Conservation (phyloP, 2,329 filamentous ascomycete genomes). For the Fusarium xyrophilum region DNA sequence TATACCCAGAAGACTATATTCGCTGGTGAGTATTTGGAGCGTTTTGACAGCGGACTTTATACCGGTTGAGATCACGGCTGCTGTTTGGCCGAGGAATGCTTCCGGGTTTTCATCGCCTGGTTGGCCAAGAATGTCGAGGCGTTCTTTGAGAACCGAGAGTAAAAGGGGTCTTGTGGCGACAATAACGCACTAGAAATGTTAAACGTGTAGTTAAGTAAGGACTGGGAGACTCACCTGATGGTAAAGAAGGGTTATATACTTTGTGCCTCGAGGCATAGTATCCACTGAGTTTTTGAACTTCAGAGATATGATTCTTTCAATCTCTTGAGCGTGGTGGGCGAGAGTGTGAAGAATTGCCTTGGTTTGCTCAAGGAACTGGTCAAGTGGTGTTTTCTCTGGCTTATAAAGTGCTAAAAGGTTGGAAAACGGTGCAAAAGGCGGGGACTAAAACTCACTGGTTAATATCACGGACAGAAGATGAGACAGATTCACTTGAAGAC, state of each 20-base stretch:
- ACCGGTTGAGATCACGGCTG: constrained; percentile 48
- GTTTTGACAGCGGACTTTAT: constrained; percentile 52
- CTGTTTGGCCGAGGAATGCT: constrained; percentile 45
- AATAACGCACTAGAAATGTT: constrained; percentile 45
- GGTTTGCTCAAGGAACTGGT: constrained; percentile 47
- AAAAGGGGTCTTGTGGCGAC: constrained; percentile 50
- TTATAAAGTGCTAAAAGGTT: constrained; percentile 45
- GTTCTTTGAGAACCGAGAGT: constrained; percentile 49
- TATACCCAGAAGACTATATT: constrained; percentile 48
- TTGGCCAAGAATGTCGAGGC: constrained; percentile 41
- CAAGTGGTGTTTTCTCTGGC: constrained; percentile 45
- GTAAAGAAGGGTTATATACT: constrained; percentile 49
- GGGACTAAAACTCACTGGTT: constrained; percentile 45
- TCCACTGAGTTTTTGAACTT: constrained; percentile 47
- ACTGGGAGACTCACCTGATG: constrained; percentile 44
- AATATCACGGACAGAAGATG: constrained; percentile 48
- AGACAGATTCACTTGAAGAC: constrained; percentile 48
- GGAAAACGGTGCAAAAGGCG: no score
- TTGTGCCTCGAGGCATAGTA: constrained; percentile 48
- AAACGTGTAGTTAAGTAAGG: accelerated
- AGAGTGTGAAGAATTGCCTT: constrained; percentile 47
- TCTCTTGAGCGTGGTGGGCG: constrained; percentile 49
- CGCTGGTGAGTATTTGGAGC: constrained; percentile 47
- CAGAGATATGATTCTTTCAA: constrained; percentile 46
- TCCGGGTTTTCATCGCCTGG: constrained; percentile 43